Percentiles rank a stretch among this genome's conserved stretches.
These are phyloP conservation scores for Amphirosellinia nigrospora DNA, from an alignment of 495 filamentous ascomycete genomes.

Conservation along the genomic window DNA sequence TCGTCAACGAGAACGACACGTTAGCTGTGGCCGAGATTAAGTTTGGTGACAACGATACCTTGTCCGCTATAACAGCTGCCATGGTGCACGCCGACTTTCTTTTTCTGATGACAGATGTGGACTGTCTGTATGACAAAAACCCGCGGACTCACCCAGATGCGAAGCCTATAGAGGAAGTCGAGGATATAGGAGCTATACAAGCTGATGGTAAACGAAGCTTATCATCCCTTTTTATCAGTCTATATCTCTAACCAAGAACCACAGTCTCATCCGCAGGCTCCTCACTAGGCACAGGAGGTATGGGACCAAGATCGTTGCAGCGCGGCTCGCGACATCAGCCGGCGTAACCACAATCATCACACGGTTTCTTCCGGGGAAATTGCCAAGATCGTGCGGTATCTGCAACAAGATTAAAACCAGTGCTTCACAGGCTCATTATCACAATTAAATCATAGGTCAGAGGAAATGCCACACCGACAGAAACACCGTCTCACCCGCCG, in stretches of 20 bases:
- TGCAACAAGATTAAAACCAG: conserved; percentile 60
- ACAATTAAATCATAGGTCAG: conserved; percentile 1
- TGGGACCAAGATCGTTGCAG: conserved; percentile 98
- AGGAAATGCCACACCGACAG: conserved; percentile 28
- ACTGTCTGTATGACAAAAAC: conserved; percentile 96
- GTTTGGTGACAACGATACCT: conserved; percentile 98
- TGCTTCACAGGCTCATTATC: conserved; percentile 27
- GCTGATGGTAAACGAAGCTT: conserved; percentile 72
- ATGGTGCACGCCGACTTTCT: conserved; percentile 98
- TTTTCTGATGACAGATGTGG: conserved; percentile 98
- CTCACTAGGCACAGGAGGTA: conserved; percentile 91
- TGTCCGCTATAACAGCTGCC: conserved; percentile 93
- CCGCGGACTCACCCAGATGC: conserved; percentile 85
- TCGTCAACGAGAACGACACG: conserved; percentile 99
- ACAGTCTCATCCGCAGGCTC: conserved; percentile 86
- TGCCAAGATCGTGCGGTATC: conserved; percentile 79
- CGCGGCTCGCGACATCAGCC: conserved; percentile 89
- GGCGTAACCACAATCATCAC: conserved; percentile 97
- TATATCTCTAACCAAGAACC: conserved; percentile 14
- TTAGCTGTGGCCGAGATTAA: conserved; percentile 97
- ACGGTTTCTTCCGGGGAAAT: conserved; percentile 91
- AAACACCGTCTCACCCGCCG: conserved; percentile 44
- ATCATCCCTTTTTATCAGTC: background rate
- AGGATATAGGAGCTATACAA: conserved; percentile 83
- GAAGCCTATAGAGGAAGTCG: conserved; percentile 87